phyloP scores from a whole-genome alignment of 306 rosid genomes.

The Casuarina equisetifolia region DNA sequence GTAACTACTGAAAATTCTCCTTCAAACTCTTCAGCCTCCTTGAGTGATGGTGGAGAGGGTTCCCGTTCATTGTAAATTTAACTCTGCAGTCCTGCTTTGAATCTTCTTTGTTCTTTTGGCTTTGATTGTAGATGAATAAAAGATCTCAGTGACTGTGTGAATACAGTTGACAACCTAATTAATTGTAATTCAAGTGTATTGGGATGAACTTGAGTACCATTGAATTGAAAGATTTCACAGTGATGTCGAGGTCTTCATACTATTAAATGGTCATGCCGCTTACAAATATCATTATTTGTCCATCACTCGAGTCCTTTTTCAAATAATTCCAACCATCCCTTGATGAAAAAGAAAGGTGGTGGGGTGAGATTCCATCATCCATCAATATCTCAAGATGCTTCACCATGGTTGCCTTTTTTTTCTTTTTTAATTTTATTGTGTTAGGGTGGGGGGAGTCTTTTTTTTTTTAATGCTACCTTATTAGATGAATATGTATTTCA shows the following conservation, averaged over 20 bases:
- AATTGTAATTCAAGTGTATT: background rate
- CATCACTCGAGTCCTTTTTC: no score
- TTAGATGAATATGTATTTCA: no score
- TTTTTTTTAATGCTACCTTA: no score
- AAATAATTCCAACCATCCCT: no score
- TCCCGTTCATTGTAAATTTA: constrained; percentile 31
- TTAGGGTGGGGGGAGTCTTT: no score
- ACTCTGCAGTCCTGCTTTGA: constrained; percentile 11
- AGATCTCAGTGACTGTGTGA: constrained; percentile 22
- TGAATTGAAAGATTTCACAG: background rate
- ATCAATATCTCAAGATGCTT: no score
- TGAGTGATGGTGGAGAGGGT: constrained; percentile 44
- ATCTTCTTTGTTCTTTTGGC: constrained; percentile 34
- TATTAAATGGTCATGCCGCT: background rate
- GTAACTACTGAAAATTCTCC: constrained; percentile 85
- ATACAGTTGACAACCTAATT: constrained; percentile 20
- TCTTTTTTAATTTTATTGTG: no score
- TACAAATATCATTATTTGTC: background rate
- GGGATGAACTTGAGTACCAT: constrained; percentile 20
- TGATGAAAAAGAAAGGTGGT: no score
- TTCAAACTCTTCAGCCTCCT: constrained; percentile 53
- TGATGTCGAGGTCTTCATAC: background rate
- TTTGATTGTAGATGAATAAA: constrained; percentile 35
- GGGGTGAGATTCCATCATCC: no score
- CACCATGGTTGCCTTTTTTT: no score